phyloP scores from a whole-genome alignment of 805 yeast genomes.

The Lachancea waltii region DNA sequence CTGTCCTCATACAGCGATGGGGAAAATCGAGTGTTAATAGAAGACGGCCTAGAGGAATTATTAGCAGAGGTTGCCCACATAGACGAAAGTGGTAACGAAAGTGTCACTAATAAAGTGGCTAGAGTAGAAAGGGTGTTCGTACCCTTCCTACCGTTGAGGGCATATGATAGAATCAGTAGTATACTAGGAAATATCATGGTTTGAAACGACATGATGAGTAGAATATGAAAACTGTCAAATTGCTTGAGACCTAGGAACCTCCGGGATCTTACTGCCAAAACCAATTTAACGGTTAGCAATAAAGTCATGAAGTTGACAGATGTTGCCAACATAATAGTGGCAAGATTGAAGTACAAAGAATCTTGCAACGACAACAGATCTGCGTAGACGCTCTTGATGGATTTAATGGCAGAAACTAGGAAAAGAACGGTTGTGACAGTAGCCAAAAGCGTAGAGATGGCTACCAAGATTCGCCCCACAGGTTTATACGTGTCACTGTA shows the following conservation, averaged over 20 bases:
- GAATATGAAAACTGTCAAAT: slow-evolving; percentile 73
- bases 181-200: slow-evolving; percentile 75
- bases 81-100: slow-evolving; percentile 75
- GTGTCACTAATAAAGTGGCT: slow-evolving; percentile 54
- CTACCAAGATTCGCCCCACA: slow-evolving; percentile 37
- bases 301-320: slow-evolving; percentile 60
- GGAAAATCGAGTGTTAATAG: slow-evolving; percentile 26
- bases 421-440: slow-evolving; percentile 53
- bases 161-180: slow-evolving; percentile 52
- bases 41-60: slow-evolving; percentile 39
- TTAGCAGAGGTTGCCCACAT: slow-evolving; percentile 81
- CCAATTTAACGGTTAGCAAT: slow-evolving; percentile 57
- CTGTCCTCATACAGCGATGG: slow-evolving; percentile 12
- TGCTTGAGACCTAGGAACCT: slow-evolving; percentile 72
- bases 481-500: slow-evolving; percentile 45
- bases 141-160: slow-evolving; percentile 29
- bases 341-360: slow-evolving; percentile 43
- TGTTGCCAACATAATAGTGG: slow-evolving; percentile 58
- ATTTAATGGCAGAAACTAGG: slow-evolving; percentile 44
- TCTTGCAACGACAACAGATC: slow-evolving; percentile 20
- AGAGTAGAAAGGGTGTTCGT: slow-evolving; percentile 43
- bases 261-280: slow-evolving; percentile 64
- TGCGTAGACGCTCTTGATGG: slow-evolving; percentile 34
- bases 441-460: slow-evolving; percentile 40
- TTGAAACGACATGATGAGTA: slow-evolving; percentile 76